Conservation (phyloP, 257 asterid genomes). For the Solanum pennellii region DNA sequence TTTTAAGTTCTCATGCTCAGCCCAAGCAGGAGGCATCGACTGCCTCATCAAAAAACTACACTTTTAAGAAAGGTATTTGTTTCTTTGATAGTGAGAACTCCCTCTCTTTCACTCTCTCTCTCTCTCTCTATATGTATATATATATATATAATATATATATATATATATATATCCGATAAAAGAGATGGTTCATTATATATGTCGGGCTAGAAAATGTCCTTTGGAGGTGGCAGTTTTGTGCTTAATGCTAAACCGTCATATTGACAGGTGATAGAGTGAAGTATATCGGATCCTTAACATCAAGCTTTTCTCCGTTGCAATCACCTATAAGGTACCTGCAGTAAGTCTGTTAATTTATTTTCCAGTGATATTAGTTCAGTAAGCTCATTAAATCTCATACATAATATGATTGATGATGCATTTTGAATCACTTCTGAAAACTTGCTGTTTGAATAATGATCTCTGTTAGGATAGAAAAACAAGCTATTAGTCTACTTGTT, state of each 20-base stretch:
- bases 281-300: slow-evolving; percentile 47
- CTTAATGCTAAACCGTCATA: not conserved
- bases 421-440: not conserved
- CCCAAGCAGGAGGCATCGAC: slow-evolving; percentile 84
- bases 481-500: not conserved
- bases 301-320: slow-evolving; percentile 44
- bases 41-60: slow-evolving; percentile 56
- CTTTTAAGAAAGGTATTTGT: slow-evolving; percentile 56
- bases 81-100: not conserved
- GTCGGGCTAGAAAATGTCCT: not conserved
- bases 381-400: not conserved
- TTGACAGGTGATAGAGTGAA: slow-evolving; percentile 79
- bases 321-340: slow-evolving; percentile 43
- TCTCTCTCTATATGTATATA: too few species aligned
- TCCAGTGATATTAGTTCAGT: not conserved
- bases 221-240: not conserved
- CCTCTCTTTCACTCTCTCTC: not conserved
- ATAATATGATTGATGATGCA: not conserved
- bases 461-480: not conserved
- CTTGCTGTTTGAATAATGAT: not conserved
- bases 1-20: slow-evolving; percentile 40
- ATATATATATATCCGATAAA: too few species aligned
- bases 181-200: not conserved
- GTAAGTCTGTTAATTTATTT: not conserved
- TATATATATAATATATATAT: too few species aligned